phyloP scores from a whole-genome alignment of 129 eudicot genomes.

The Helianthus tuberosus region DNA sequence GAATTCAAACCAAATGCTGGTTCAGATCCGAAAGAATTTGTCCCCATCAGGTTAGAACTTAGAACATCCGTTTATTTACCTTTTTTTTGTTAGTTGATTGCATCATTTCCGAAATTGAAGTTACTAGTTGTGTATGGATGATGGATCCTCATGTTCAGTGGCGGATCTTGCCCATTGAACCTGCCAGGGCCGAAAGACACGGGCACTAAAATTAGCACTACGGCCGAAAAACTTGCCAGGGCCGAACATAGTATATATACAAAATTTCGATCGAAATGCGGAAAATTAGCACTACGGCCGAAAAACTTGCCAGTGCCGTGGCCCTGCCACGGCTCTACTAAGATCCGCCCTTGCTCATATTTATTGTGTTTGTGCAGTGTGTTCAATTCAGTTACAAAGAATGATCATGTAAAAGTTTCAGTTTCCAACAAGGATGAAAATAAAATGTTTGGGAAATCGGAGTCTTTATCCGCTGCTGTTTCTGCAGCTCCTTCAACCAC shows the following conservation, averaged over 20 bases:
- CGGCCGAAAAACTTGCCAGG: no score
- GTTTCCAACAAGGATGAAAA: slow-evolving; percentile 28
- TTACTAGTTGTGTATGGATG: not conserved
- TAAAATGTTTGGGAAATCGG: slow-evolving; percentile 22
- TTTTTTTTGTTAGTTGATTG: not conserved
- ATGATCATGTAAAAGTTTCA: slow-evolving; percentile 24
- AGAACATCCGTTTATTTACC: not conserved
- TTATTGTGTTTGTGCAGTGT: slow-evolving; percentile 42
- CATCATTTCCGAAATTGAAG: slow-evolving; percentile 20
- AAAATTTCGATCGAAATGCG: no score
- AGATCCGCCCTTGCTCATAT: no score
- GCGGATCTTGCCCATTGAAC: no score
- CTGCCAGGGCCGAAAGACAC: no score
- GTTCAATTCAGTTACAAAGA: slow-evolving; percentile 12
- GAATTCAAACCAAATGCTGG: slow-evolving; percentile 19
- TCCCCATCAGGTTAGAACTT: slow-evolving; percentile 43
- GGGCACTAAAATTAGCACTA: no score
- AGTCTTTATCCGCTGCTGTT: slow-evolving; percentile 20
- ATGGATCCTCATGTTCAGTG: no score
- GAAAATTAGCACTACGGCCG: no score
- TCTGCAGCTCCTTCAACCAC: slow-evolving; percentile 33
- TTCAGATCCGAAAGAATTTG: slow-evolving; percentile 25
- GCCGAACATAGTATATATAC: no score
- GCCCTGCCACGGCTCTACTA: no score
- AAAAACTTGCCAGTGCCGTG: no score